Evolutionary conservation across 2,329 filamentous ascomycete genomes (phyloP), one percentile per base, ranked within the genome.

Genomic region (Aspergillus aculeatinus): DNA sequence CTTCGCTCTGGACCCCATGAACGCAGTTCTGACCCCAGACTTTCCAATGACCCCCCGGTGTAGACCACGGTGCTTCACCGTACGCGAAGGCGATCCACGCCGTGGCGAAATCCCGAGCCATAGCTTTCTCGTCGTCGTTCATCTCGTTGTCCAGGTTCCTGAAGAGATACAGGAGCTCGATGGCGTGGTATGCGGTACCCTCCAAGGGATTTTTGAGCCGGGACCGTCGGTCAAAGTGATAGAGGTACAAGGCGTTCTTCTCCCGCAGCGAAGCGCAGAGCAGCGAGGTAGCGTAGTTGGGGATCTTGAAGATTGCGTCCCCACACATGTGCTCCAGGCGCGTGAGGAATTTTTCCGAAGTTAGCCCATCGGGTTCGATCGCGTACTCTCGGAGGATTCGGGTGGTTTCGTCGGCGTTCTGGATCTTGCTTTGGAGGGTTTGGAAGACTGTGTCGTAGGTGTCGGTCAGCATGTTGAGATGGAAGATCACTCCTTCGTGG

Each of bases 161-260:
- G 39, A 67, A 70, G 2, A 70, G 60, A 42, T 70, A 71, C 9
- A 70, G 56, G 19, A 70, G 58, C 25, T 71, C 68, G 52, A 70
- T 62, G 0, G 69, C 69, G 60, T 71, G 68, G 53, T 71, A 71
- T 12, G 68, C 67, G 0, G 68, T 70, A 2, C 64, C 68, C 31
- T 69, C 62, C 3, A 71, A 58, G 1, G 58, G 27, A 51, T 70
- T 71, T 11, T 59, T 52, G 5, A 70, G 49, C 3, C 65, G 63
- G 33, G 67, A 70, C 6, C 67, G 62, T 48, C 71, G 69, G 27
- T 71, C 70, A 25, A 70, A 70, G 51, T 71, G 68, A 23, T 71
- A 72, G 6, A 56, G n/a, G 39, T 64, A 69, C 2, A 64, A 33
- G 2, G 42, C 39, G 1, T 53, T 51, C 10, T 49, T 9, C 3